Percentiles rank a stretch among this genome's conserved stretches.
These are phyloP conservation scores for Skeletonema marinoi DNA, from an alignment of 108 stramenopile species.

Conservation along the genomic window DNA sequence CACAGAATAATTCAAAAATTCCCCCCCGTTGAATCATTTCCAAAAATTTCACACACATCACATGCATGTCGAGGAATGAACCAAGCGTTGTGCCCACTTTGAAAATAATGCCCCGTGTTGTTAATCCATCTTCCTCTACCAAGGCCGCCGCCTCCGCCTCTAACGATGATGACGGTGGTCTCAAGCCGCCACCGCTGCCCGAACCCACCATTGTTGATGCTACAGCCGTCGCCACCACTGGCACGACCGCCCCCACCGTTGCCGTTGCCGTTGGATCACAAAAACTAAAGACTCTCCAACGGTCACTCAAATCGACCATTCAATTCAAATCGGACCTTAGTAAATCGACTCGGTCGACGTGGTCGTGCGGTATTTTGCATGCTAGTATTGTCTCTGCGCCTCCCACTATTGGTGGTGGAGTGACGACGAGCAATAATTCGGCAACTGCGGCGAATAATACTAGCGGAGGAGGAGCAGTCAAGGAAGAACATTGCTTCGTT, in stretches of 20 bases:
- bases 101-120: conserved; percentile 1
- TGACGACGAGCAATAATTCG: neutral
- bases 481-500: conserved; percentile 20
- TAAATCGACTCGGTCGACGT: neutral
- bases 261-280: neutral
- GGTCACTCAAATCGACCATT: neutral
- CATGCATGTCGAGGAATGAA: neutral
- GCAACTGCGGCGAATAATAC: neutral
- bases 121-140: neutral
- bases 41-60: neutral
- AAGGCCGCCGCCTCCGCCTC: neutral
- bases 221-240: neutral
- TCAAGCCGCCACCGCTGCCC: neutral
- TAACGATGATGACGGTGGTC: neutral
- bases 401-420: neutral
- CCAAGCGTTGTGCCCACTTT: neutral
- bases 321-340: conserved; percentile 3
- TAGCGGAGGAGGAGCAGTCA: neutral
- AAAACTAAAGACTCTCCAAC: neutral
- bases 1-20: neutral
- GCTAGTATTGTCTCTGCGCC: neutral
- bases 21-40: neutral
- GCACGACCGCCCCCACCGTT: neutral
- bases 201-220: neutral
- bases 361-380: neutral